Percentiles rank a stretch among this genome's conserved stretches.
phyloP scores from a whole-genome alignment of 1,139 yeast species.

The Kodamaea arcana region DNA sequence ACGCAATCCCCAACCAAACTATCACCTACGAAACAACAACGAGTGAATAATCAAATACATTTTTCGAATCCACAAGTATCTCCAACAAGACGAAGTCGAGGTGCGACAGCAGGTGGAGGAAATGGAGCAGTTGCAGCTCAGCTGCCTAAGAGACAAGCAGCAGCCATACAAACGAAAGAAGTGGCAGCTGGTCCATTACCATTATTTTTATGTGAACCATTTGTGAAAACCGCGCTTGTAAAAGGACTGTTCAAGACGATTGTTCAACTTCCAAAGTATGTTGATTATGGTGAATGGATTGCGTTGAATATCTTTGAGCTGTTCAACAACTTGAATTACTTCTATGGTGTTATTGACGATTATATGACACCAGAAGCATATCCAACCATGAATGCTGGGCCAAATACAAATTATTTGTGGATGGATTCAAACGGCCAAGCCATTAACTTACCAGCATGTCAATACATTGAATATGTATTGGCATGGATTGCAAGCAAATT shows the following conservation, averaged over 20 bases:
- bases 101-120: constrained; percentile 5
- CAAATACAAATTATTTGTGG: constrained; percentile 89
- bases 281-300: constrained; percentile 92
- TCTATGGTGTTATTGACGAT: constrained; percentile 84
- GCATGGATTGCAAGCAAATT: constrained; percentile 87
- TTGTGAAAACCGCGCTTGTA: constrained; percentile 87
- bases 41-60: constrained; percentile 19
- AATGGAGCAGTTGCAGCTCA: constrained; percentile 3
- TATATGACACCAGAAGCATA: constrained; percentile 84
- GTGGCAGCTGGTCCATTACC: constrained; percentile 35
- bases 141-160: constrained; percentile 21
- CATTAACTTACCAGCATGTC: constrained; percentile 84
- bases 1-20: constrained; percentile 35
- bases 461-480: constrained; percentile 86
- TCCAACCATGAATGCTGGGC: constrained; percentile 96
- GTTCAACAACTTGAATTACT: constrained; percentile 79
- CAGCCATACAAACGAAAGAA: constrained; percentile 12
- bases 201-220: constrained; percentile 84
- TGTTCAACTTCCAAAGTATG: constrained; percentile 91
- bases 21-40: constrained; percentile 30
- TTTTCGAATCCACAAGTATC: constrained; percentile 24
- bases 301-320: constrained; percentile 90
- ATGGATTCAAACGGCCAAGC: constrained; percentile 75
- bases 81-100: constrained; percentile 31
- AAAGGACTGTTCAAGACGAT: constrained; percentile 97